These are phyloP conservation scores for Fusarium incarnatum DNA, from an alignment of 2,329 filamentous ascomycete species.

Conservation along the genomic window DNA sequence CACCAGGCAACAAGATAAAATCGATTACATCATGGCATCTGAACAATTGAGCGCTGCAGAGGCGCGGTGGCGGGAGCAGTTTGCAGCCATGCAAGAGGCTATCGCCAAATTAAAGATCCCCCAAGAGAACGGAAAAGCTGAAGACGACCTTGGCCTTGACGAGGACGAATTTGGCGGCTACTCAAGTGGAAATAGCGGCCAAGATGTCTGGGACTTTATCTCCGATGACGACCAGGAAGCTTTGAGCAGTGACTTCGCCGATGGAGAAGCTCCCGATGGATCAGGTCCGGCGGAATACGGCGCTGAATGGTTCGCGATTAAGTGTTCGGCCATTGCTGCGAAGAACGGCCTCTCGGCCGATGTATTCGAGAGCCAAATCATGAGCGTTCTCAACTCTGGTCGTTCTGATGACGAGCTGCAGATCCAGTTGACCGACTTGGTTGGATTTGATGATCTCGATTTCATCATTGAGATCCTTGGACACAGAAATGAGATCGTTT, in stretches of 20 bases:
- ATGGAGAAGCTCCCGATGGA: slow-evolving; percentile 51
- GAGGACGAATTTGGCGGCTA: slow-evolving; percentile 72
- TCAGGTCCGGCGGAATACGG: slow-evolving; percentile 59
- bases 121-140: slow-evolving; percentile 51
- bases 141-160: slow-evolving; percentile 61
- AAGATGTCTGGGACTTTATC: slow-evolving; percentile 95
- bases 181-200: slow-evolving; percentile 70
- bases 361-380: slow-evolving; percentile 82
- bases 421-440: slow-evolving; percentile 85
- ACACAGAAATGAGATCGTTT: slow-evolving; percentile 76
- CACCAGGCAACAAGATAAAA: background rate
- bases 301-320: slow-evolving; percentile 76
- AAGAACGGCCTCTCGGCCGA: slow-evolving; percentile 75
- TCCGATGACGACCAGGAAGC: slow-evolving; percentile 77
- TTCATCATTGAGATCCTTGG: slow-evolving; percentile 91
- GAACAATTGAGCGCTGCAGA: slow-evolving; percentile 56
- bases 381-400: slow-evolving; percentile 77
- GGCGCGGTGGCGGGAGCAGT: slow-evolving; percentile 84
- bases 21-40: slow-evolving; percentile 50
- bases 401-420: slow-evolving; percentile 86
- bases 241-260: slow-evolving; percentile 73
- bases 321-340: slow-evolving; percentile 74
- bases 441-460: slow-evolving; percentile 94
- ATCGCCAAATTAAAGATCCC: slow-evolving; percentile 77
- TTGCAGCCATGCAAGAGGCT: slow-evolving; percentile 86